Percentiles rank a stretch among this genome's conserved stretches.
Conservation (phyloP, 2,329 filamentous ascomycete species). For the Paraphoma chrysanthemicola region DNA sequence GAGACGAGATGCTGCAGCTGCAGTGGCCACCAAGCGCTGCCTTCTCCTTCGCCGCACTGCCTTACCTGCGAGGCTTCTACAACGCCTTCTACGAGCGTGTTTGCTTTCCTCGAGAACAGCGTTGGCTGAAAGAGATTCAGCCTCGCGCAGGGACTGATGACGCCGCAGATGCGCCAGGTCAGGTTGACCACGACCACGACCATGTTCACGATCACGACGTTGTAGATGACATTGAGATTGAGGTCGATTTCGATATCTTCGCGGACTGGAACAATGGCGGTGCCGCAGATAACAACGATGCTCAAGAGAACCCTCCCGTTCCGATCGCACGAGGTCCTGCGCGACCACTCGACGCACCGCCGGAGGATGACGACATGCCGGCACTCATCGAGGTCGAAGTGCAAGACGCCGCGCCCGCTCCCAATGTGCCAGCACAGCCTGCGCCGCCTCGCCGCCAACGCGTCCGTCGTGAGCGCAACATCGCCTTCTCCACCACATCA, state of each 20-base stretch:
- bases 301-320: slow-evolving; percentile 43
- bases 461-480: slow-evolving; percentile 53
- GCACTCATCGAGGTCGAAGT: slow-evolving; percentile 8
- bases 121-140: slow-evolving; percentile 69
- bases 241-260: slow-evolving; percentile 49
- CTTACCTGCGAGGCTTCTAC: slow-evolving; percentile 70
- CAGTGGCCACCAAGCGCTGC: slow-evolving; percentile 72
- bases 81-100: slow-evolving; percentile 66
- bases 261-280: slow-evolving; percentile 53
- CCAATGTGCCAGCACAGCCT: slow-evolving; percentile 31
- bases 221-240: slow-evolving; percentile 50
- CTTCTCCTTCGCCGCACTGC: slow-evolving; percentile 70
- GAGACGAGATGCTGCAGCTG: slow-evolving; percentile 57
- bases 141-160: slow-evolving; percentile 56
- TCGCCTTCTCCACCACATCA: slow-evolving; percentile 61
- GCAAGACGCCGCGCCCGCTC: slow-evolving; percentile 37
- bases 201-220: slow-evolving; percentile 27
- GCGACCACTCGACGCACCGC: slow-evolving; percentile 43
- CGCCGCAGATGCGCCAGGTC: slow-evolving; percentile 18
- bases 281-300: slow-evolving; percentile 45
- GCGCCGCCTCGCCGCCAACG: slow-evolving; percentile 31
- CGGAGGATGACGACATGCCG: slow-evolving; percentile 30
- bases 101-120: slow-evolving; percentile 64
- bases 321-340: slow-evolving; percentile 22
- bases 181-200: slow-evolving; percentile 20